phyloP scores from a whole-genome alignment of 176 grass and related monocot genomes.

The Phoenix dactylifera region DNA sequence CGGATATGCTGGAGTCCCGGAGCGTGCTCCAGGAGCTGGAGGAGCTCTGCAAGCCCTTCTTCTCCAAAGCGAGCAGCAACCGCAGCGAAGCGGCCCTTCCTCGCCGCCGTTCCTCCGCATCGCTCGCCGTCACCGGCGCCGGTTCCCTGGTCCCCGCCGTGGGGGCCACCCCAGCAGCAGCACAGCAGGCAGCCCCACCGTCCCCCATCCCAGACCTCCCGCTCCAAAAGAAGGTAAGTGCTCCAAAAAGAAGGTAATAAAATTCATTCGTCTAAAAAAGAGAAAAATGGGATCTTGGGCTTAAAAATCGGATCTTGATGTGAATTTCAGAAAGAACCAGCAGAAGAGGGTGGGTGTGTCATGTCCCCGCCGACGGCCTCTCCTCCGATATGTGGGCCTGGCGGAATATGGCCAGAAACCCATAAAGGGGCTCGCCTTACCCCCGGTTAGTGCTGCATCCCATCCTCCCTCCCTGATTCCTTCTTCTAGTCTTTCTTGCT shows the following conservation, averaged over 20 bases:
- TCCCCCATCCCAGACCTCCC: constrained; percentile 17
- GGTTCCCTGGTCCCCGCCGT: background rate
- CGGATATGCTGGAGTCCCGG: constrained; percentile 3
- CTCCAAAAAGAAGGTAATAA: constrained; percentile 55
- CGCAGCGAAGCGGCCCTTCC: background rate
- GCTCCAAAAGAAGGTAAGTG: constrained; percentile 53
- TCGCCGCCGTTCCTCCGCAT: background rate
- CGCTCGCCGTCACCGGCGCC: constrained; percentile 14
- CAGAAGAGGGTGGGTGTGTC: constrained; percentile 36
- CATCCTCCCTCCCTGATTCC: too few species aligned
- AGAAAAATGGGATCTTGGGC: background rate
- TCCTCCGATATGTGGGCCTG: constrained; percentile 76
- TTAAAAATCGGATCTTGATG: background rate
- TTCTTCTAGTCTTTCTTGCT: too few species aligned
- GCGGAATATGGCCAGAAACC: constrained; percentile 95
- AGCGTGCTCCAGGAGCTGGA: constrained; percentile 21
- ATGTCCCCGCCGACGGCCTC: constrained; percentile 34
- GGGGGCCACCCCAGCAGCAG: background rate
- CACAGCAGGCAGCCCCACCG: background rate
- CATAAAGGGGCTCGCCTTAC: constrained; percentile 82
- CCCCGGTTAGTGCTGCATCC: constrained; percentile 24
- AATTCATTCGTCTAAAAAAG: too few species aligned
- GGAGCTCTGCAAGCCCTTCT: constrained; percentile 39
- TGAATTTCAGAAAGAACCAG: constrained; percentile 54
- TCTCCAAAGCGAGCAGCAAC: constrained; percentile 7